Percentiles rank a stretch among this genome's conserved stretches.
Evolutionary conservation across 768 basidiomycete genomes (phyloP).

Genomic region (Hericium rajendrae): DNA sequence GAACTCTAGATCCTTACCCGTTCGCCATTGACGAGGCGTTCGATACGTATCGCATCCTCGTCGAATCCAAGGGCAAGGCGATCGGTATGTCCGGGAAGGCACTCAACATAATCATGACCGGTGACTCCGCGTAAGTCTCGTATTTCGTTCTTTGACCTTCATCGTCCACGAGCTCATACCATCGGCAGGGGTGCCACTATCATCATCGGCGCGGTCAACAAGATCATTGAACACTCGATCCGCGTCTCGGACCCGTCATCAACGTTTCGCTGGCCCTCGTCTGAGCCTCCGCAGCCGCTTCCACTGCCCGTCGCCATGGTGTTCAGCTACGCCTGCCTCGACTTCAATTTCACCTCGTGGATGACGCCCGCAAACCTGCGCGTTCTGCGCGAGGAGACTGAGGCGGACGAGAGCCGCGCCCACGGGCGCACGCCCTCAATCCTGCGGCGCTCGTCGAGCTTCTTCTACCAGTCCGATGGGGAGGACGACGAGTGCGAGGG

Average conservation of each 20-base stretch:
- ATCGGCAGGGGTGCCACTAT: conserved; percentile 73
- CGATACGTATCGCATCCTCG: conserved; percentile 76
- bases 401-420: conserved; percentile 12
- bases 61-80: conserved; percentile 66
- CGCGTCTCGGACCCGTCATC: conserved; percentile 13
- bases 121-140: conserved; percentile 90
- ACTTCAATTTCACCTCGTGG: conserved; percentile 99
- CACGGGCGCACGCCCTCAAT: conserved; percentile 9
- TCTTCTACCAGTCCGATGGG: conserved; percentile 66
- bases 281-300: conserved; percentile 30
- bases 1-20: conserved; percentile 78
- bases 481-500: conserved; percentile 41
- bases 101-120: conserved; percentile 71
- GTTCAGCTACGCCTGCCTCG: conserved; percentile 84
- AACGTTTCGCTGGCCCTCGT: conserved; percentile 3
- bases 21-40: conserved; percentile 94
- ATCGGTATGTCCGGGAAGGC: conserved; percentile 85
- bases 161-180: conserved; percentile 1
- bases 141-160: background rate
- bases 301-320: conserved; percentile 76
- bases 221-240: conserved; percentile 61
- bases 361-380: conserved; percentile 79
- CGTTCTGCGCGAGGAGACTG: conserved; percentile 65
- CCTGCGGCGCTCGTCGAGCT: conserved; percentile 58
- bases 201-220: conserved; percentile 75